A percentile compares a stretch with the other conserved stretches of the same genome.
phyloP scores from a whole-genome alignment of 2,329 filamentous ascomycete species.

The Hymenoscyphus occultus region DNA sequence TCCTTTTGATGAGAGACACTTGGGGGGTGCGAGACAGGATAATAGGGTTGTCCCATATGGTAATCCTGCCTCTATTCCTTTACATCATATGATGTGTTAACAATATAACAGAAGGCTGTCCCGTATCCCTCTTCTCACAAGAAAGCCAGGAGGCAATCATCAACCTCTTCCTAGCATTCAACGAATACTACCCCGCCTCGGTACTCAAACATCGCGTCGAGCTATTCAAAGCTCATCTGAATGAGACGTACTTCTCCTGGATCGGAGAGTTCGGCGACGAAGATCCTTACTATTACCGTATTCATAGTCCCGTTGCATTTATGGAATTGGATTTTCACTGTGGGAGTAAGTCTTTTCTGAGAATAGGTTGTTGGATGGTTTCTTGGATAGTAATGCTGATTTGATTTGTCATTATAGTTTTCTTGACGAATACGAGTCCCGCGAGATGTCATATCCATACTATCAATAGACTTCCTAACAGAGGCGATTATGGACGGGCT shows the following conservation, averaged over 20 bases:
- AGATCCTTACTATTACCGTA: constrained; percentile 73
- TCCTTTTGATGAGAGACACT: constrained; percentile 73
- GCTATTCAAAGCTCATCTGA: constrained; percentile 53
- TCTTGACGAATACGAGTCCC: constrained; percentile 68
- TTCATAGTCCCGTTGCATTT: constrained; percentile 73
- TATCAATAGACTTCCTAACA: constrained; percentile 67
- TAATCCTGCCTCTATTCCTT: not conserved
- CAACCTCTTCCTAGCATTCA: constrained; percentile 60
- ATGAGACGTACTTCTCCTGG: constrained; percentile 79
- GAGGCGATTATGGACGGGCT: constrained; percentile 67
- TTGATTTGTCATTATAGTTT: constrained; percentile 50
- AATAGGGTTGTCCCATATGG: constrained; percentile 70
- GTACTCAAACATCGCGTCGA: constrained; percentile 54
- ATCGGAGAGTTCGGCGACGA: constrained; percentile 66
- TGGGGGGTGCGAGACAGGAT: constrained; percentile 75
- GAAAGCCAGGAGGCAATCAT: constrained; percentile 54
- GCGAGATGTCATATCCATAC: constrained; percentile 81
- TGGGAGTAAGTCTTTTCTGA: constrained; percentile 41
- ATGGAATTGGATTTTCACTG: constrained; percentile 79
- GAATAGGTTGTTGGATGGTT: not conserved
- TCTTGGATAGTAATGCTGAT: not conserved
- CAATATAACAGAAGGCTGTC: constrained; percentile 50
- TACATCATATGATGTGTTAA: constrained; percentile 8
- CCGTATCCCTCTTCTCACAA: constrained; percentile 47
- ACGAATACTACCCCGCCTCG: constrained; percentile 61